Base-by-base conservation (phyloP, 2,329 filamentous ascomycete genomes). In the Ophiostoma ips region DNA sequence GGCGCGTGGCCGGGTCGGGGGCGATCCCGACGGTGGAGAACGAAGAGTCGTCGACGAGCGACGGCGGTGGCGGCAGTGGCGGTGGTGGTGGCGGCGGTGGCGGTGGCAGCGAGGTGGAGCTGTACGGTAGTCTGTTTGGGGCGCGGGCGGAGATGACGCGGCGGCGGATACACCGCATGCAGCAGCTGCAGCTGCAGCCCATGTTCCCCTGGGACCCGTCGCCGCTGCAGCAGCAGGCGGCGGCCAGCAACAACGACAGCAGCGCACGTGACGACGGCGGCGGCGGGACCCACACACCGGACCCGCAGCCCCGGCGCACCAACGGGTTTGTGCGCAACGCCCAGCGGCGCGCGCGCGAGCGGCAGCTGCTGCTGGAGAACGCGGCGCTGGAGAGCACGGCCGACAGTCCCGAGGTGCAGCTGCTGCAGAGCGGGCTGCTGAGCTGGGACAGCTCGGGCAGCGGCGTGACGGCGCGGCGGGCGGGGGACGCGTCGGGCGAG, bases 401-500 rank as follows among this genome's bases (percentile, higher is more conserved):
- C 38, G 24, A 21, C n/a, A 30, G 45, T 24, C 51, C 60, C 37
- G 57, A 50, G 10, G 38, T 49, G 7, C 53, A 68, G 10, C 60
- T 68, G 40, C 68, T 64, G 48, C 66, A 65, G 31, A 61, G 63
- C 15, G 61, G 51, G 12, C 49, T 62, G 44, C 58, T 58, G 12
- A 58, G 61, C 36, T 58, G 58, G 57, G 62, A 64, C 40, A 43
- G 15, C 41, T n/a, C 48, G 15, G 19, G 40, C 24, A 33, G 30
- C 30, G 19, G 16, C 5, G 12, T 36, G 19, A 13, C 34, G 18
- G 10, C 21, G 30, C 50, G 48, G 38, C 48, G 50, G 16, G 21
- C 45, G 13, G 31, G 34, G 2, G 46, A 55, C 24, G 59, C 61
- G 7, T 58, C 15, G 15, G 7, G 15, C 10, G 43, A 45, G 11